phyloP scores from a whole-genome alignment of 176 grass and related monocot species.

The Ensete glaucum region DNA sequence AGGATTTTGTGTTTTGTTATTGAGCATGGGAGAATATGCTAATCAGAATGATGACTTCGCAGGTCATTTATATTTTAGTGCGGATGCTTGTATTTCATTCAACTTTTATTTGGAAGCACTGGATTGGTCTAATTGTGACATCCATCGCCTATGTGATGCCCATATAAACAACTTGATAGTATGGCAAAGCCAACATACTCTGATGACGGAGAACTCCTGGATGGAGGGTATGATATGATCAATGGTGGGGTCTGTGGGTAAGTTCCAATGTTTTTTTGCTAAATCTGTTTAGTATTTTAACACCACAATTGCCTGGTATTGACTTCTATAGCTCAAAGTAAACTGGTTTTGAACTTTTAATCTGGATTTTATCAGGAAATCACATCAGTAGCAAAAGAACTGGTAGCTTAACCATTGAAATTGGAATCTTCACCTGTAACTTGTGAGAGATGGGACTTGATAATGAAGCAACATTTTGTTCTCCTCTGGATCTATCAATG shows the following conservation, averaged over 20 bases:
- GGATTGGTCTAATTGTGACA: constrained; percentile 73
- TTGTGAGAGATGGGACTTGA: too few relatives aligned
- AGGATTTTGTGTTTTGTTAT: background rate
- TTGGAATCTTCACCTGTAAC: background rate
- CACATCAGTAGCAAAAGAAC: background rate
- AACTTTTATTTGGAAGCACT: constrained; percentile 95
- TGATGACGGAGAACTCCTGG: constrained; percentile 53
- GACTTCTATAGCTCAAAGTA: background rate
- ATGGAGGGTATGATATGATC: constrained; percentile 70
- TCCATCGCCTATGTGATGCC: constrained; percentile 58
- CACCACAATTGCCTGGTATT: background rate
- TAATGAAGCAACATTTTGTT: too few relatives aligned
- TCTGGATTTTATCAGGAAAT: background rate
- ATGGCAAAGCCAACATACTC: constrained; percentile 70
- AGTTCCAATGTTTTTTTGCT: background rate
- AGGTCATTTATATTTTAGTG: constrained; percentile 70
- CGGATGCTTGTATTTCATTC: constrained; percentile 81
- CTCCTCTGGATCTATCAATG: too few relatives aligned
- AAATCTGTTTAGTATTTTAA: background rate
- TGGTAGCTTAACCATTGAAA: background rate
- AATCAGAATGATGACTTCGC: background rate
- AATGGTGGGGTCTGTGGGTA: constrained; percentile 80
- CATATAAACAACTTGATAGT: constrained; percentile 80
- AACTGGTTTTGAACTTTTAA: background rate
- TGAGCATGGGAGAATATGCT: background rate